phyloP scores from a whole-genome alignment of 2,329 filamentous ascomycete genomes.

The Lizonia empirigonia region DNA sequence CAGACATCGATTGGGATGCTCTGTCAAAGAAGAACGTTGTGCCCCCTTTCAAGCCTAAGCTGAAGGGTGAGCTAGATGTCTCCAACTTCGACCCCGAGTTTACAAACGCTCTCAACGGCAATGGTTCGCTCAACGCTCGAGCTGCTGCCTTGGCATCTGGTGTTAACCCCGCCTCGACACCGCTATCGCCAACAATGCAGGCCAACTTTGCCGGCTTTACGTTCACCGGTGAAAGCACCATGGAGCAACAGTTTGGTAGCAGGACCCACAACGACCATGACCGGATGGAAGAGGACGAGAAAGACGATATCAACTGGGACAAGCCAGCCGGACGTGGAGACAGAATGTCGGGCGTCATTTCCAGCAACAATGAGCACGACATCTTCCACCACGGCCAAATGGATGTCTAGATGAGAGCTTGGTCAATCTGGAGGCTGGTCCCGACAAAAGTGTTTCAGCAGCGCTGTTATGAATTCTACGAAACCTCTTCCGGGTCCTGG shows the following conservation, averaged over 20 bases:
- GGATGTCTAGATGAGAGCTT: constrained; percentile 37
- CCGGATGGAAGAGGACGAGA: constrained; percentile 54
- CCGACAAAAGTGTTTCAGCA: constrained; percentile 41
- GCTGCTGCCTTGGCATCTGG: constrained; percentile 85
- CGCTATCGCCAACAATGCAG: constrained; percentile 92
- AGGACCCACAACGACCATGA: constrained; percentile 49
- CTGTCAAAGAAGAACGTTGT: constrained; percentile 89
- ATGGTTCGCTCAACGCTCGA: constrained; percentile 85
- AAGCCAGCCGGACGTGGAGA: constrained; percentile 51
- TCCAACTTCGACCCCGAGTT: constrained; percentile 99
- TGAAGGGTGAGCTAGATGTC: constrained; percentile 94
- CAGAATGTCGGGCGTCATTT: constrained; percentile 59
- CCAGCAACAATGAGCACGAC: constrained; percentile 52
- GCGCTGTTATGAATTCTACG: constrained; percentile 26
- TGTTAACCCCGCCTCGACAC: constrained; percentile 82
- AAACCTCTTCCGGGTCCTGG: constrained; percentile 5
- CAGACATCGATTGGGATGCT: constrained; percentile 89
- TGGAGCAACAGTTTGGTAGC: constrained; percentile 76
- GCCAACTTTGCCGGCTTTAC: constrained; percentile 99
- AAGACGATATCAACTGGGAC: constrained; percentile 51
- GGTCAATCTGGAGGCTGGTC: constrained; percentile 12
- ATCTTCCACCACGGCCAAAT: constrained; percentile 55
- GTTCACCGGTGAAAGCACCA: constrained; percentile 95
- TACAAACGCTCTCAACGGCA: constrained; percentile 88
- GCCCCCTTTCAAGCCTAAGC: constrained; percentile 95